phyloP scores from a whole-genome alignment of 495 filamentous ascomycete genomes.

The Stereocaulon alpinum region DNA sequence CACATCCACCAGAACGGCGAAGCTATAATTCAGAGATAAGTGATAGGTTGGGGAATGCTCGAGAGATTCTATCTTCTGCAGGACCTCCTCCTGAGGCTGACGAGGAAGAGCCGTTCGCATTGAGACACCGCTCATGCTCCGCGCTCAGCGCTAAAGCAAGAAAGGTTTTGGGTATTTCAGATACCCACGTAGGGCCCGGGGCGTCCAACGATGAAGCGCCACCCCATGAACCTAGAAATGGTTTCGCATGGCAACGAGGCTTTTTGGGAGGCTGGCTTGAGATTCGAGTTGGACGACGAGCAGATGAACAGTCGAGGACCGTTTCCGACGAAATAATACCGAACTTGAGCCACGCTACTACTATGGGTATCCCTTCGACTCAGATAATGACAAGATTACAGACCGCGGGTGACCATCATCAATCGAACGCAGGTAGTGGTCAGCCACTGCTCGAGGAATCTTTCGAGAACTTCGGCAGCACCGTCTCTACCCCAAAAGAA shows the following conservation, averaged over 20 bases:
- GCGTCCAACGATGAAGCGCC: constrained; percentile 1
- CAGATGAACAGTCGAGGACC: background rate
- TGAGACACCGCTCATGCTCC: constrained; percentile 1
- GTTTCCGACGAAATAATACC: background rate
- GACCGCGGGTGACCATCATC: background rate
- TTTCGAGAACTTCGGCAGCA: background rate
- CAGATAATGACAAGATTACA: background rate
- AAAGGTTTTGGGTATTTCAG: background rate
- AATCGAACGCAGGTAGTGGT: background rate
- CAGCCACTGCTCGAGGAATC: background rate
- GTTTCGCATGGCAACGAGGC: constrained; percentile 18
- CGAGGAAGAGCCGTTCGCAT: background rate
- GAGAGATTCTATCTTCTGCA: background rate
- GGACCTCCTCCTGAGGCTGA: background rate
- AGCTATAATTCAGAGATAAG: background rate
- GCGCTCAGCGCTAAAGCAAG: background rate
- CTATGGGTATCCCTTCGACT: background rate
- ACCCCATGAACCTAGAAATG: constrained; percentile 1
- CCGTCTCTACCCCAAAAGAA: constrained; percentile 12
- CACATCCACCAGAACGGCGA: background rate
- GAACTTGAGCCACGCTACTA: background rate
- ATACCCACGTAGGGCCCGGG: background rate
- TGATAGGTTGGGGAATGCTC: background rate
- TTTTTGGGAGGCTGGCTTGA: constrained; percentile 19
- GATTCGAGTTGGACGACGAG: constrained; percentile 14